Conservation (phyloP, 306 rosid species). For the Begonia loranthoides region DNA sequence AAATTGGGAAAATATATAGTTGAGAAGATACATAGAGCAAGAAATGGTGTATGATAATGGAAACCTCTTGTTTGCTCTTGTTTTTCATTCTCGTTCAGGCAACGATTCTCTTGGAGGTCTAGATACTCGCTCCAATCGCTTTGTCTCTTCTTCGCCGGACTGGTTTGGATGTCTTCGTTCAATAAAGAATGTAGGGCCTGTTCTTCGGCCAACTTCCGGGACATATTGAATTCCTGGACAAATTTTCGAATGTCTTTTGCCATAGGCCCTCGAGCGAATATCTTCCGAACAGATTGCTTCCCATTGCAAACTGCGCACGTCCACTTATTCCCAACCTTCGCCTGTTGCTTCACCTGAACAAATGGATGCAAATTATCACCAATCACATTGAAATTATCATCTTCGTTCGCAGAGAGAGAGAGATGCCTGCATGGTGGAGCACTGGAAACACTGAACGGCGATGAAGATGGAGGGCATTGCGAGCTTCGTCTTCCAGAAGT, state of each 20-base stretch:
- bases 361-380: background rate
- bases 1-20: background rate
- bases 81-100: background rate
- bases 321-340: constrained; percentile 64
- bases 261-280: constrained; percentile 61
- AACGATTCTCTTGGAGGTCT: constrained; percentile 16
- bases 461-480: constrained; percentile 47
- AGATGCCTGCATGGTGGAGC: constrained; percentile 78
- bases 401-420: constrained; percentile 1
- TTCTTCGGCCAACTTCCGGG: constrained; percentile 32
- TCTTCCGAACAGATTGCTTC: constrained; percentile 60
- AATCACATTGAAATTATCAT: background rate
- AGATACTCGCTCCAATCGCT: constrained; percentile 64
- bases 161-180: background rate
- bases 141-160: constrained; percentile 12
- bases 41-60: background rate
- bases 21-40: background rate
- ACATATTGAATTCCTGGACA: constrained; percentile 77
- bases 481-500: background rate
- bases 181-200: constrained; percentile 1
- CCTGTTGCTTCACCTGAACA: constrained; percentile 62
- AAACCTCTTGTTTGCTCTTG: constrained; percentile 16
- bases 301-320: constrained; percentile 61
- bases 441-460: constrained; percentile 73
- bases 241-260: constrained; percentile 61